Base-by-base conservation (phyloP, 2,329 filamentous ascomycete species). In the Neonectria neomacrospora region DNA sequence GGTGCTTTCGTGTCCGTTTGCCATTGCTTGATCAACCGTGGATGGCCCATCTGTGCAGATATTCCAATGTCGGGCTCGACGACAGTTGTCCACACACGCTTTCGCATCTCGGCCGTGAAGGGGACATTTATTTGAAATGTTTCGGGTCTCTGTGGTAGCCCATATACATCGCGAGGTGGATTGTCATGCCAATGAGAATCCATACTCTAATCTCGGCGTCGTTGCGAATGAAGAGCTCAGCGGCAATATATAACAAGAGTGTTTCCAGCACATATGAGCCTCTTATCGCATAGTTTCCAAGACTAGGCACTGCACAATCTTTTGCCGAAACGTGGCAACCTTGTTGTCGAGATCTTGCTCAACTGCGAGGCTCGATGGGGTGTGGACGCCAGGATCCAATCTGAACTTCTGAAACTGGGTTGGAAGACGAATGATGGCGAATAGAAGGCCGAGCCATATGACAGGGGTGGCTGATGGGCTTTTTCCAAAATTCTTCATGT, bases 391-490 rank as follows among this genome's bases (percentile, higher is more conserved):
- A 6, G 42, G 20, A 20, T 23, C 12, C 20, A 44, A 44, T 44
- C 42, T 44, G 11, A 44, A 44, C 20, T 44, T 44, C 7, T 44
- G 55, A 22, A 66, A 60, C 4, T 68, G 56, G 6, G 70, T 66
- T 1, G 81, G 76, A 8, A 83, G 72, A 56, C 79, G 79, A 44
- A 85, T 71, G 7, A 85, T 83, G 5, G 76, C 77, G 67, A 80
- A 85, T 0, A 85, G 66, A 2, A 84, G 73, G 1, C 80, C 82
- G 10, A 85, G 57, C 82, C 82, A 85, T 58, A 80, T 78, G 4
- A 78, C 71, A 0, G 82, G 76, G 1, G 74, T 75, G 0, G 66
- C 67, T 2, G 68, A 58, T 3, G 80, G 80, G 10, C n/a, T 79
- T 66, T 7, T 74, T 59, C 81, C 82, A 85, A 56, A 83, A 85